Evolutionary conservation across 2,329 filamentous ascomycete genomes (phyloP), one percentile per base, ranked within the genome.

Genomic region (Aspergillus ruber): DNA sequence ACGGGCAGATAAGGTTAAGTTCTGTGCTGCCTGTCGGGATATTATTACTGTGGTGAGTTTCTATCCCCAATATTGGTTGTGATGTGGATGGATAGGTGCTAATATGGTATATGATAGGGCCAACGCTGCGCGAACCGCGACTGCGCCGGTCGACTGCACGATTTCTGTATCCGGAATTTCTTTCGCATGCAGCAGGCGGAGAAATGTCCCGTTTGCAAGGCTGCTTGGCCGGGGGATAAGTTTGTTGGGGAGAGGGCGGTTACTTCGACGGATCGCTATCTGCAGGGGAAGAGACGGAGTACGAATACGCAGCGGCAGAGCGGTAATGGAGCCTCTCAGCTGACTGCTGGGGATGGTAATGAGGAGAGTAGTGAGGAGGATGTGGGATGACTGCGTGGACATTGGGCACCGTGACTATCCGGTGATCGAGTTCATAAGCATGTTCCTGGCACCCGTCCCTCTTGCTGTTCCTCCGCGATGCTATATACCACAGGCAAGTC

Each of bases 11-110:
- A 82, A 83, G 52, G 86, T 98, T 64, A 95, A 93, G 70, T 82
- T 84, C 53, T 98, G 93, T 65, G 81, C 86, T 61, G 90, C 88
- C 0, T 98, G 93, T 68, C 86, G 83, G 66, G 90, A 95, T 55
- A 85, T 97, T 52, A 81, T 97, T 36, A 98, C 91, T 0, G 73
- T 86, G 54, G 79, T 78, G 61, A 55, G 70, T 66, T n/a, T 12
- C 1, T n/a, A 4, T 20, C 20, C 2, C 21, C 21, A 21, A 5
- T n/a, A n/a, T n/a, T n/a, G n/a, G n/a, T n/a, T n/a, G n/a, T 21
- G 21, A 1, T 6, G 21, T 21, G 21, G 3, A 4, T 4, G 20
- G 20, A 20, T 20, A 20, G 38, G 15, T 29, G 9, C 27, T 38
- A 12, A n/a, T 39, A 4, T 50, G 55, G 38, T 48, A 42, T 32